A percentile compares a stretch with the other conserved stretches of the same genome.
Evolutionary conservation across 331 rosid genomes (phyloP).

Genomic region (Malus hybrid): DNA sequence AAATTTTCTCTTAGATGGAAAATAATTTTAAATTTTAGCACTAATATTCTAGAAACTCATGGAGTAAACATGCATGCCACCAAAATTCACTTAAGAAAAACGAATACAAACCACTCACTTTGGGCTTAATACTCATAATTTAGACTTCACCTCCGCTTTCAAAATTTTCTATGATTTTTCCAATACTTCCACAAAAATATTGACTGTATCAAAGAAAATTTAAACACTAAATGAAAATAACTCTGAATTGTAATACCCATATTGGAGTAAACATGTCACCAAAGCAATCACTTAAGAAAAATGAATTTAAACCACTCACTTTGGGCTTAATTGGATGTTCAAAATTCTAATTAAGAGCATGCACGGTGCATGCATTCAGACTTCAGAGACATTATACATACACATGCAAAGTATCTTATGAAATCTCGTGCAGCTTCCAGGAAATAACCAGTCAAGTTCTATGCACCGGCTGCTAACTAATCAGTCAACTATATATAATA

Average conservation of each 20-base stretch:
- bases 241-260: no score
- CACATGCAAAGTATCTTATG: neutral
- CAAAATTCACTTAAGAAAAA: neutral
- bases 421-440: neutral
- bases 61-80: neutral
- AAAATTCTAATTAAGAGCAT: neutral
- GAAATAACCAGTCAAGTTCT: neutral
- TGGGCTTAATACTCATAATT: no score
- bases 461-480: neutral
- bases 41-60: neutral
- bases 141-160: no score
- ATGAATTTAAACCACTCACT: neutral
- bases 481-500: no score
- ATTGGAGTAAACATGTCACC: no score
- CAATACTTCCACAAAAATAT: no score
- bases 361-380: neutral
- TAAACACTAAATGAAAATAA: no score
- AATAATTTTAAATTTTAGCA: no score
- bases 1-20: no score
- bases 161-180: no score
- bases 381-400: neutral
- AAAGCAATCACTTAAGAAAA: no score
- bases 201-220: no score
- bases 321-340: neutral
- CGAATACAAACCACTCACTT: neutral